These are phyloP conservation scores for Metschnikowia arizonensis DNA, from an alignment of 805 yeast genomes.

Conservation along the genomic window DNA sequence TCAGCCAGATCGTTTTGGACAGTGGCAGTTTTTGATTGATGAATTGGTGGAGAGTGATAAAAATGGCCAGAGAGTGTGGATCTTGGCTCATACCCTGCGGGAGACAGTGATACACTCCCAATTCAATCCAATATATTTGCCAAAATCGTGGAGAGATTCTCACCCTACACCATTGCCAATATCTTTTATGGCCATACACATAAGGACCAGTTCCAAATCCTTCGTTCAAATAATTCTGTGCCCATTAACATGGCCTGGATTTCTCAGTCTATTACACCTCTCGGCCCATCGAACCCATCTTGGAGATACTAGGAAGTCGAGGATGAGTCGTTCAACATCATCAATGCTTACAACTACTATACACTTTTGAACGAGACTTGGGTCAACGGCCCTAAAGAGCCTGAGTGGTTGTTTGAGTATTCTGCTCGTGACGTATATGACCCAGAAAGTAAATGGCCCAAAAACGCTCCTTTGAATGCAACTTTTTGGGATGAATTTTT, in stretches of 20 bases:
- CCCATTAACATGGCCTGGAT: constrained; percentile 61
- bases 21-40: constrained; percentile 54
- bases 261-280: constrained; percentile 63
- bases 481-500: constrained; percentile 60
- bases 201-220: constrained; percentile 59
- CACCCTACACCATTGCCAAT: constrained; percentile 65
- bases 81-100: constrained; percentile 62
- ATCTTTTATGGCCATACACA: constrained; percentile 72
- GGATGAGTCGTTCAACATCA: constrained; percentile 52
- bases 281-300: constrained; percentile 56
- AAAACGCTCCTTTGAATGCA: constrained; percentile 56
- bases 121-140: constrained; percentile 53
- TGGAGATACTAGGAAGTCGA: constrained; percentile 74
- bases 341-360: constrained; percentile 57
- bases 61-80: constrained; percentile 65
- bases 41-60: constrained; percentile 60
- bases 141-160: constrained; percentile 60
- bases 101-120: constrained; percentile 55
- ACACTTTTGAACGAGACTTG: constrained; percentile 58
- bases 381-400: constrained; percentile 50
- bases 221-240: constrained; percentile 43
- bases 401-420: constrained; percentile 61
- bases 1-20: constrained; percentile 60
- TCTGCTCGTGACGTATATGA: constrained; percentile 59
- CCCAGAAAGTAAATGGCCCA: constrained; percentile 53